Conservation (phyloP, 2,329 filamentous ascomycete genomes). For the Hirsutella rhossiliensis region DNA sequence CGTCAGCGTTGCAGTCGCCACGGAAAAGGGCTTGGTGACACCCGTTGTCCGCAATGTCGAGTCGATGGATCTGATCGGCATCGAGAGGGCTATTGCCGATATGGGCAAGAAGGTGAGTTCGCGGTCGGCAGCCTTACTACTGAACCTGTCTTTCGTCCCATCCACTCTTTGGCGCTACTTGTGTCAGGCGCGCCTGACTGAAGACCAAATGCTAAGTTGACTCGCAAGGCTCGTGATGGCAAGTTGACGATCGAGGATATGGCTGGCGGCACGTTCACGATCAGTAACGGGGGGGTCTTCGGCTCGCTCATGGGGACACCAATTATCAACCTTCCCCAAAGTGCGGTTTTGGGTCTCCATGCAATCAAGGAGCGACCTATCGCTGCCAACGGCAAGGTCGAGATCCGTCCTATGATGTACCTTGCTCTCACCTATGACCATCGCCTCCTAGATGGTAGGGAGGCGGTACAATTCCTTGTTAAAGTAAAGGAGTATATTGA, state of each 20-base stretch:
- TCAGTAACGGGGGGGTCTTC: conserved; percentile 95
- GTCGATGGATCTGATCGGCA: conserved; percentile 72
- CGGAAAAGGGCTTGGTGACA: conserved; percentile 93
- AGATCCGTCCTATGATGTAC: conserved; percentile 99
- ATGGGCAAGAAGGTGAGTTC: conserved; percentile 77
- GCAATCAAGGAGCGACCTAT: conserved; percentile 93
- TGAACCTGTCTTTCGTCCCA: not conserved
- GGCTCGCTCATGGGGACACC: conserved; percentile 95
- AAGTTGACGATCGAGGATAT: conserved; percentile 99
- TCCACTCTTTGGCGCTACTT: no score
- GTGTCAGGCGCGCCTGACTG: no score
- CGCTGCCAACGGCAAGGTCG: conserved; percentile 83
- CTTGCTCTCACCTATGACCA: conserved; percentile 96
- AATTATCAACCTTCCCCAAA: conserved; percentile 95
- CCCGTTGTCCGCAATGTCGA: conserved; percentile 93
- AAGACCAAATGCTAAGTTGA: not conserved
- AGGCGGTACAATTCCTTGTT: conserved; percentile 91
- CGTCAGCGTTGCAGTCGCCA: conserved; percentile 92
- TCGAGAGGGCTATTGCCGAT: conserved; percentile 85
- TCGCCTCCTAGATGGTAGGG: conserved; percentile 84
- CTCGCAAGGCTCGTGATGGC: conserved; percentile 67
- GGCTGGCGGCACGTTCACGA: conserved; percentile 96
- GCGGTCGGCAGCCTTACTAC: not conserved
- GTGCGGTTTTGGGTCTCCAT: conserved; percentile 82
- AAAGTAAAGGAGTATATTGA: conserved; percentile 98